Evolutionary conservation across 2,329 filamentous ascomycete genomes (phyloP).

Genomic region (Trichoderma brevicompactum): DNA sequence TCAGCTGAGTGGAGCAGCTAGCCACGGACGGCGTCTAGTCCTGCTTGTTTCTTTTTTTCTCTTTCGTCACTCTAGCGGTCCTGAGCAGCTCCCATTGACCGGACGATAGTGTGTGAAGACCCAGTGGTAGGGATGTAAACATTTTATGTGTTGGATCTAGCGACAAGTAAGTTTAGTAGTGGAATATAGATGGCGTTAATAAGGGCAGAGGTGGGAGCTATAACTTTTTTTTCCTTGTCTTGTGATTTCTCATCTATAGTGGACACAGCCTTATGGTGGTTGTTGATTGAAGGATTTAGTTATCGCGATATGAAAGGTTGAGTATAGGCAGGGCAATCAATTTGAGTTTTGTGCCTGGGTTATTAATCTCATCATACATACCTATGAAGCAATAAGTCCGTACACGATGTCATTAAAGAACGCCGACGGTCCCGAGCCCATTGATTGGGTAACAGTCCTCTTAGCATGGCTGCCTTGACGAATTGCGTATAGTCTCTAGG

Average conservation of each 20-base stretch:
- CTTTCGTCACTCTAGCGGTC: neutral
- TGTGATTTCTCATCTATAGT: neutral
- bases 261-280: neutral
- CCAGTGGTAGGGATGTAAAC: neutral
- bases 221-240: neutral
- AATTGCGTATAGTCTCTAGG: neutral
- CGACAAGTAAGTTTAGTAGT: conserved; percentile 5
- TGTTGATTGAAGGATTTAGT: neutral
- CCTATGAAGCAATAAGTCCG: neutral
- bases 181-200: neutral
- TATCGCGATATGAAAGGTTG: neutral
- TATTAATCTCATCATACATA: neutral
- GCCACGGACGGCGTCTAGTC: neutral
- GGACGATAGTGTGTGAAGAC: neutral
- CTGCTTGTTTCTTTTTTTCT: neutral
- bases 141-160: conserved; percentile 17
- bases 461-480: neutral
- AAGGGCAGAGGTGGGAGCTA: conserved; percentile 8
- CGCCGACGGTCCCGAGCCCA: neutral
- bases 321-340: neutral
- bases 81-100: neutral
- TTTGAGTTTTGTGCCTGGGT: conserved; percentile 21
- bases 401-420: neutral
- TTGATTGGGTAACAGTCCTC: neutral
- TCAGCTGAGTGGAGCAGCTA: conserved; percentile 9